Evolutionary conservation across 2,329 filamentous ascomycete species (phyloP).

Genomic region (Colletotrichum tamarilloi): DNA sequence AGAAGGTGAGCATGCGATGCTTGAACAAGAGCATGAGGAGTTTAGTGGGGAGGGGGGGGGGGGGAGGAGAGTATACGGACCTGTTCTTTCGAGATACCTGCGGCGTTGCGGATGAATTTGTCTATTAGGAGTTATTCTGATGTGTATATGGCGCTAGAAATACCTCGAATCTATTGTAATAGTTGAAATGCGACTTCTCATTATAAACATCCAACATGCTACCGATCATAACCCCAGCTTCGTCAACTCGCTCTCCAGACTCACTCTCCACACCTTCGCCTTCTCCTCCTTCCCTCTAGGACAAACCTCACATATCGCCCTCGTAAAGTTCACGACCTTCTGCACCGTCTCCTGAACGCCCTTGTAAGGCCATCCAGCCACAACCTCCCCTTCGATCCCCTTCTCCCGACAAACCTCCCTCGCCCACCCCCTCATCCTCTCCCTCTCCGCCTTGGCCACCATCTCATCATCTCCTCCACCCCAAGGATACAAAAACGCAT

Average conservation of each 20-base stretch:
- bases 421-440: not conserved
- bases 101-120: too few relatives aligned
- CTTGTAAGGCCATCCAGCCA: not conserved
- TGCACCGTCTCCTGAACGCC: not conserved
- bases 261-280: not conserved
- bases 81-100: too few relatives aligned
- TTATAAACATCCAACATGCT: too few relatives aligned
- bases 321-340: not conserved
- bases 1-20: not conserved
- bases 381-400: not conserved
- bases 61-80: too few relatives aligned
- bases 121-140: too few relatives aligned
- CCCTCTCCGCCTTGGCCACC: not conserved
- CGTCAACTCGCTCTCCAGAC: not conserved
- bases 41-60: too few relatives aligned
- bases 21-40: not conserved
- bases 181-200: too few relatives aligned
- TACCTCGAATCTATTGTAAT: too few relatives aligned
- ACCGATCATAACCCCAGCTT: not conserved
- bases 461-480: slow-evolving; percentile 3
- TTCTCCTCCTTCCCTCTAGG: not conserved
- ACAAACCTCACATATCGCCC: not conserved
- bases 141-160: too few relatives aligned
- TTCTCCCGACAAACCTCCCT: not conserved
- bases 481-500: slow-evolving; percentile 20